Evolutionary conservation across 148 eudicot species (phyloP).

Genomic region (Tetragonia tetragonoides): DNA sequence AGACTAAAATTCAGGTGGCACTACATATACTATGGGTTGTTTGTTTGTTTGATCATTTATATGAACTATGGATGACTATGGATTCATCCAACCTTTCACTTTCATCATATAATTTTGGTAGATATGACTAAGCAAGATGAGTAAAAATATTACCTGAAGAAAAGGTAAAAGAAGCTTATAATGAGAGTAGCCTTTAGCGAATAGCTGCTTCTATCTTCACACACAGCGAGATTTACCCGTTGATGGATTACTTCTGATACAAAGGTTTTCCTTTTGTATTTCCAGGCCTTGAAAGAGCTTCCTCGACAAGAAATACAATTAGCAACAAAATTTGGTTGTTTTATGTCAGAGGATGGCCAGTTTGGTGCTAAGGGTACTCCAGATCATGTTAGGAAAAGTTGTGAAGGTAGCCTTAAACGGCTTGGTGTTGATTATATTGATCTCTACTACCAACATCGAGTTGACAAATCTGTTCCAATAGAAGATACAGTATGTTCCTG

Average conservation of each 20-base stretch:
- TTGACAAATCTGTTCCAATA: conserved; percentile 43
- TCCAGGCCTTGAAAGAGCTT: conserved; percentile 16
- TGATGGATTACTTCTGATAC: neutral
- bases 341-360: neutral
- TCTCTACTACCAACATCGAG: conserved; percentile 46
- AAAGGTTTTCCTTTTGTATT: neutral
- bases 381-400: conserved; percentile 38
- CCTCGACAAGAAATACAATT: conserved; percentile 34
- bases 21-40: too few species aligned
- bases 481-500: conserved; percentile 42
- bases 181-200: too few species aligned
- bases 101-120: too few species aligned
- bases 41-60: too few species aligned
- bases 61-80: neutral
- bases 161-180: neutral
- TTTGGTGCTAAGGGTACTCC: conserved; percentile 29
- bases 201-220: too few species aligned
- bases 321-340: conserved; percentile 45
- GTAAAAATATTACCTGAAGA: neutral
- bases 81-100: neutral
- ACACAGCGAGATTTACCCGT: too few species aligned
- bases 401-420: conserved; percentile 47
- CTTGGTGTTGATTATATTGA: conserved; percentile 49
- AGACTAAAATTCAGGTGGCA: too few species aligned
- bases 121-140: too few species aligned